Evolutionary conservation across 2,329 filamentous ascomycete genomes (phyloP).

Genomic region (Amauroascus niger): DNA sequence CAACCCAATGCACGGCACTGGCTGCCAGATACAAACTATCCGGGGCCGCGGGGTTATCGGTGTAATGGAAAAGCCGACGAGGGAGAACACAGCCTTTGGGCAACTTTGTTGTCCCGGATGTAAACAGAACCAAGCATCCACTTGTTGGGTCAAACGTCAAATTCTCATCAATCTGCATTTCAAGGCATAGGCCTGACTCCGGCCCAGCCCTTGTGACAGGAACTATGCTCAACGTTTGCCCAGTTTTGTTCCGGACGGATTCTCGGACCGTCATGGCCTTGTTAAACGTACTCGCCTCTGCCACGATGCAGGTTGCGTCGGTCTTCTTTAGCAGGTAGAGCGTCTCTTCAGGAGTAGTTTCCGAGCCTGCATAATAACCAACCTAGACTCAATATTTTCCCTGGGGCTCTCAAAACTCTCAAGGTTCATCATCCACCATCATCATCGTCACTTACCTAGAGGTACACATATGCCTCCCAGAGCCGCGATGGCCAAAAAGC

Average conservation of each 20-base stretch:
- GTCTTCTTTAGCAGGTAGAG: constrained; percentile 37
- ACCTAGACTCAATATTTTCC: neutral
- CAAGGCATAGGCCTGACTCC: neutral
- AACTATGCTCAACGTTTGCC: neutral
- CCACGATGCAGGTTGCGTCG: constrained; percentile 30
- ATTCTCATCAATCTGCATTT: neutral
- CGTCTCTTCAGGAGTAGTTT: constrained; percentile 33
- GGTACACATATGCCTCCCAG: constrained; percentile 42
- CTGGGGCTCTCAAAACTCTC: neutral
- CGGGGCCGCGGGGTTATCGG: neutral
- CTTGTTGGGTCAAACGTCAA: neutral
- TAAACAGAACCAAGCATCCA: constrained; percentile 37
- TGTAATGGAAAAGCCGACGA: constrained; percentile 1
- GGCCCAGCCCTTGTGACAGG: neutral
- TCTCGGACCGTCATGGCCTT: constrained; percentile 25
- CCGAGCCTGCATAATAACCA: neutral
- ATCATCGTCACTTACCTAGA: constrained; percentile 23
- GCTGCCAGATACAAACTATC: constrained; percentile 3
- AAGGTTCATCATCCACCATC: too few species aligned
- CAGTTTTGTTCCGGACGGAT: constrained; percentile 23
- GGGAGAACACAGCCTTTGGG: constrained; percentile 36
- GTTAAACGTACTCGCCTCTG: constrained; percentile 27
- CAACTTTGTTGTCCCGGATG: constrained; percentile 38
- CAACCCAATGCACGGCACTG: constrained; percentile 10
- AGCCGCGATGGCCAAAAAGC: constrained; percentile 39